Evolutionary conservation across 495 filamentous ascomycete species (phyloP).

Genomic region (Hypoxylon perforatum): DNA sequence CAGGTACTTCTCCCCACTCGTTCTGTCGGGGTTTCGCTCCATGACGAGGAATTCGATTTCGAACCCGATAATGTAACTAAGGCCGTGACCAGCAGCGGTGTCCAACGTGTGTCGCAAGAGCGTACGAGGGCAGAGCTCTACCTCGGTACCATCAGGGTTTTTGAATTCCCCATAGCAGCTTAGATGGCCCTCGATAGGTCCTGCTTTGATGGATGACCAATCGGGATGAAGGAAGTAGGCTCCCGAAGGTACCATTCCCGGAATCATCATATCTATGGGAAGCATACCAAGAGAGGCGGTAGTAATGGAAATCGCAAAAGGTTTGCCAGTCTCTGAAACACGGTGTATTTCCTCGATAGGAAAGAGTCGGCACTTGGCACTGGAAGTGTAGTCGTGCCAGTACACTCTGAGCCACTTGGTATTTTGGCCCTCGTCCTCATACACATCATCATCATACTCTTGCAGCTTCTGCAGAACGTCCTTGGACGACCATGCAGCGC

Average conservation of each 20-base stretch:
- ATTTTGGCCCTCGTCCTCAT: no score
- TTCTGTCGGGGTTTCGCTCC: slow-evolving; percentile 45
- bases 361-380: slow-evolving; percentile 73
- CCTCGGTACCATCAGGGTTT: slow-evolving; percentile 56
- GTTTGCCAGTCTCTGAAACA: slow-evolving; percentile 63
- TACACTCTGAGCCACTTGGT: slow-evolving; percentile 76
- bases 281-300: slow-evolving; percentile 67
- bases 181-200: slow-evolving; percentile 63
- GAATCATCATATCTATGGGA: slow-evolving; percentile 63
- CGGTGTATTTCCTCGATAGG: slow-evolving; percentile 72
- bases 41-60: slow-evolving; percentile 86
- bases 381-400: slow-evolving; percentile 83
- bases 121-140: slow-evolving; percentile 68
- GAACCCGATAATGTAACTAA: slow-evolving; percentile 74
- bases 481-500: slow-evolving; percentile 31
- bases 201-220: slow-evolving; percentile 67
- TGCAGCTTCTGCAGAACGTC: slow-evolving; percentile 25
- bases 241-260: slow-evolving; percentile 59
- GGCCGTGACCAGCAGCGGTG: slow-evolving; percentile 55
- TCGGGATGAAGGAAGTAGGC: slow-evolving; percentile 72
- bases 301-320: slow-evolving; percentile 64
- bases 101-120: slow-evolving; percentile 64
- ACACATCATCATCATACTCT: slow-evolving; percentile 23
- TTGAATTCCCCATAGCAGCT: slow-evolving; percentile 71
- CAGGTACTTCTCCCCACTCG: slow-evolving; percentile 33